Conservation (phyloP, 1,139 yeast genomes). For the Hyphopichia burtonii region DNA sequence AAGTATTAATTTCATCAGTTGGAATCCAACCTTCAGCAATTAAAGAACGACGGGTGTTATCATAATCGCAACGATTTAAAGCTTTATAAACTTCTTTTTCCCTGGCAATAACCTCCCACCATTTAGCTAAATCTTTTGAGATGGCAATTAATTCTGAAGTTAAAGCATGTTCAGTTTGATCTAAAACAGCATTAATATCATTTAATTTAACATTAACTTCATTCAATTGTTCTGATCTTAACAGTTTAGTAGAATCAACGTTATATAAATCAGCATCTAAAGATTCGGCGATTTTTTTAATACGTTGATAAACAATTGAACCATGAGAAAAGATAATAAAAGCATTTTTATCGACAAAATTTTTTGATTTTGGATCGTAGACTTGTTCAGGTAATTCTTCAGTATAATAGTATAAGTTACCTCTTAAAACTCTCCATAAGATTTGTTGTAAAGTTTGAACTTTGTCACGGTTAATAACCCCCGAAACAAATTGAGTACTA, state of each 20-base stretch:
- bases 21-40: constrained; percentile 99
- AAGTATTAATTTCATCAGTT: constrained; percentile 24
- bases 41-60: constrained; percentile 65
- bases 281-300: constrained; percentile 45
- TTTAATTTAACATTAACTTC: constrained; percentile 55
- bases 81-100: constrained; percentile 71
- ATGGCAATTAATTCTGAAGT: constrained; percentile 71
- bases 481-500: constrained; percentile 60
- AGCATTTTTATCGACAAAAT: constrained; percentile 35
- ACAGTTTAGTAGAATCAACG: constrained; percentile 29
- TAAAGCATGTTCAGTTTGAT: constrained; percentile 54
- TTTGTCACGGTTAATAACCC: constrained; percentile 76
- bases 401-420: constrained; percentile 77
- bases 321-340: constrained; percentile 50
- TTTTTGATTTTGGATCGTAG: constrained; percentile 35
- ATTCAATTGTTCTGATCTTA: constrained; percentile 47
- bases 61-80: constrained; percentile 67
- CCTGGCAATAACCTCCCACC: constrained; percentile 69
- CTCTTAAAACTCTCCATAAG: constrained; percentile 89
- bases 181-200: constrained; percentile 60
- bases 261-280: constrained; percentile 44
- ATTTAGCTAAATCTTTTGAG: constrained; percentile 65
- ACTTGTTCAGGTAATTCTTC: constrained; percentile 58
- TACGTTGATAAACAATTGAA: constrained; percentile 37
- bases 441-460: constrained; percentile 76